These are phyloP conservation scores for Oenanthe sinensis DNA, from an alignment of 129 eudicot genomes.

Conservation along the genomic window DNA sequence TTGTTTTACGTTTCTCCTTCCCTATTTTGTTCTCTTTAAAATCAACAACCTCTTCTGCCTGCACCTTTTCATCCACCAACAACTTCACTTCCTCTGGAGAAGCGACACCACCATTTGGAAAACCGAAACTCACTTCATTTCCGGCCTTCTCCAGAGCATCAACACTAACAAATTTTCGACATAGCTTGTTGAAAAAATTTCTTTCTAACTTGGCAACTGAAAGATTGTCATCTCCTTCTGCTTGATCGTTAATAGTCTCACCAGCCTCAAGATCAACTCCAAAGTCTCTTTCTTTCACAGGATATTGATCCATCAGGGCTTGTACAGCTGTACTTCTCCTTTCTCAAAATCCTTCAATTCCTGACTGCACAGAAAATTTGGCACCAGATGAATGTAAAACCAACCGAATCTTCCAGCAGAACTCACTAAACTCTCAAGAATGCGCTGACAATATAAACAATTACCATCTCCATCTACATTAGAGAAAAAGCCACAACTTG, in stretches of 20 bases:
- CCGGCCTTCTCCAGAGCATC: slow-evolving; percentile 20
- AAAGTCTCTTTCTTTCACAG: slow-evolving; percentile 32
- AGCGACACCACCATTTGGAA: slow-evolving; percentile 3
- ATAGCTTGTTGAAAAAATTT: slow-evolving; percentile 18
- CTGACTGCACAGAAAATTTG: not conserved
- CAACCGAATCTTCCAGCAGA: not conserved
- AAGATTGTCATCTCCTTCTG: not conserved
- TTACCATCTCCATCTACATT: not conserved
- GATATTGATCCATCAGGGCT: slow-evolving; percentile 32
- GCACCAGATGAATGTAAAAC: not conserved
- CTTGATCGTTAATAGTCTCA: slow-evolving; percentile 14
- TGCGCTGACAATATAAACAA: not conserved
- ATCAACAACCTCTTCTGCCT: slow-evolving; percentile 21
- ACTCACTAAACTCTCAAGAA: not conserved
- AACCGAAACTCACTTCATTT: slow-evolving; percentile 9
- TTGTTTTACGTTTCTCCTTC: slow-evolving; percentile 50
- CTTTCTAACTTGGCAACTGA: not conserved
- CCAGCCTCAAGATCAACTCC: slow-evolving; percentile 44
- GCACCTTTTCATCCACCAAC: slow-evolving; percentile 35
- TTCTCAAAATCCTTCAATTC: not conserved
- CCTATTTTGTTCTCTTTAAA: slow-evolving; percentile 25
- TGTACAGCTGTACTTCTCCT: not conserved
- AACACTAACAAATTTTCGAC: slow-evolving; percentile 18
- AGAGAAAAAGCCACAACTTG: not conserved
- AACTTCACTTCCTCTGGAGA: slow-evolving; percentile 20